Base-by-base conservation (phyloP, 805 yeast species). In the Nakazawaea siamensis region DNA sequence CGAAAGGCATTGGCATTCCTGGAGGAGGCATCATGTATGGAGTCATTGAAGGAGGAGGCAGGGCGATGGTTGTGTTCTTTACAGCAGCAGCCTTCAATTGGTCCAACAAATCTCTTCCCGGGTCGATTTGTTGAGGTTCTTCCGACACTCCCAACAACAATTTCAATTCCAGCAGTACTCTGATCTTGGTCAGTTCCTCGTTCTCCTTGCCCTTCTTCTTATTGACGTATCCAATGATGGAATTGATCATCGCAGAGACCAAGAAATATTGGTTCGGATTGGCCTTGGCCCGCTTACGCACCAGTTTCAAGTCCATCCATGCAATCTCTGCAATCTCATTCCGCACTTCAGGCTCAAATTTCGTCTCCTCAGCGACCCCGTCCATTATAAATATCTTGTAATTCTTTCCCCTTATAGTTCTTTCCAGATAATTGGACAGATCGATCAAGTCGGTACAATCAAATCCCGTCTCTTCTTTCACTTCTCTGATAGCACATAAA, bases 391-490 rank as follows among this genome's bases (percentile, higher is more conserved):
- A 92, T 16, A 92, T 82, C 49, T 86, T 79, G 56, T 83, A 82
- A 55, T 85, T 85, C 55, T 92, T 90, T 6, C 92, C 95, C 33
- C 65, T 62, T 17, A 85, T 72, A 4, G 85, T 82, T 51, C 94
- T 70, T 52, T 90, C 97, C 34, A 87, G 68, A 43, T 70, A 84
- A 40, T 81, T 85, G 24, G 77, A 70, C 40, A 79, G 81, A 42
- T 75, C 72, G 28, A 88, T 66, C 43, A 68, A 71, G 13, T 74
- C 76, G 1, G 78, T 57, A 33, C 85, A 78, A 55, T 92, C 94
- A 50, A 80, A 88, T 0, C 97, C 95, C 12, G 88, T 90, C 57
- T 92, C 99, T 58, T 92, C 99, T 42, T 70, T 70, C 16, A 84
- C 87, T 54, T 92, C 99, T 48, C 99, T 72, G 11, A 85, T 58